Percentiles rank a stretch among this genome's conserved stretches.
Conservation (phyloP, 176 grass and related monocot species). For the Phoenix roebelenii region DNA sequence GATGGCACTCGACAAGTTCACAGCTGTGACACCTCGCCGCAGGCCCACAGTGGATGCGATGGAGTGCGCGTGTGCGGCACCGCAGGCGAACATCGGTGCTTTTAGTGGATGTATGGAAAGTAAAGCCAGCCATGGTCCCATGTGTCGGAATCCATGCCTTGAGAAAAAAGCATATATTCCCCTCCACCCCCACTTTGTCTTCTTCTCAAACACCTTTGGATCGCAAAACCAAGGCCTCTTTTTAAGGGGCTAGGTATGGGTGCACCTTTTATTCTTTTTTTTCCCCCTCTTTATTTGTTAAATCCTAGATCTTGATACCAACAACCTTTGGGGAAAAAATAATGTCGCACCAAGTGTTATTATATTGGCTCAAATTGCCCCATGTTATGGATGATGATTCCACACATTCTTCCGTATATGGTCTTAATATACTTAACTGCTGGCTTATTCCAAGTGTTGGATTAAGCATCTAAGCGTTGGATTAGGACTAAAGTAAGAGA, state of each 20-base stretch:
- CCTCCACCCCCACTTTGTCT: constrained; percentile 31
- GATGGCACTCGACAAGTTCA: no score
- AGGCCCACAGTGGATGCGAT: no score
- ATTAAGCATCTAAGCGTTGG: background rate
- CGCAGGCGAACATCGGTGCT: no score
- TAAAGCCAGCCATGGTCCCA: no score
- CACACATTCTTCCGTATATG: background rate
- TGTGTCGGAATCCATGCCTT: background rate
- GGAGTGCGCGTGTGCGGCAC: no score
- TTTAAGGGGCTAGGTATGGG: constrained; percentile 10
- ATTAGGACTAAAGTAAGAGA: constrained; percentile 5
- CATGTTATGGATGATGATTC: constrained; percentile 10
- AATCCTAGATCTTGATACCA: constrained; percentile 7
- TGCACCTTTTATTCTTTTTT: background rate
- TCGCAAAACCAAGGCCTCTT: constrained; percentile 25
- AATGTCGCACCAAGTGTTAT: constrained; percentile 10
- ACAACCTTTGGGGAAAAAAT: background rate
- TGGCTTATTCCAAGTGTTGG: no score
- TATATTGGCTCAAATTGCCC: background rate
- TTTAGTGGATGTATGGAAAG: no score
- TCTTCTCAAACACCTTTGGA: constrained; percentile 36
- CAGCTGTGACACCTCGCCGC: no score
- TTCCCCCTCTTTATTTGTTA: background rate
- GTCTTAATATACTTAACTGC: no score
- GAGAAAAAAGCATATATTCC: constrained; percentile 44